Conservation (phyloP, 1,284 basidiomycete species). For the Irpex sp. region DNA sequence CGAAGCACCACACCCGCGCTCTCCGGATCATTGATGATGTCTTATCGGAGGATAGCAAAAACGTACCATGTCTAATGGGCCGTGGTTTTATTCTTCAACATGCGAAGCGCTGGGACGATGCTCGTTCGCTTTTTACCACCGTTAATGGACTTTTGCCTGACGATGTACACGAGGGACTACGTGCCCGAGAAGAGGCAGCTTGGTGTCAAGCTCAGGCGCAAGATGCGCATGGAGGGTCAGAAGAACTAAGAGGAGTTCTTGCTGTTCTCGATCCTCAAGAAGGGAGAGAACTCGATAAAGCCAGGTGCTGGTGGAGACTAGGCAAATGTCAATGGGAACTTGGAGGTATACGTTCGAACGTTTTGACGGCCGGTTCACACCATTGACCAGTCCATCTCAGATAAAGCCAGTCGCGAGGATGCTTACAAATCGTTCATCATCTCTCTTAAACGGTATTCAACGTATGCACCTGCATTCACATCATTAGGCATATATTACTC, state of each 20-base stretch:
- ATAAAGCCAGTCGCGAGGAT: slow-evolving; percentile 48
- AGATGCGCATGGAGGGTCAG: slow-evolving; percentile 48
- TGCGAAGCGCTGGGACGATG: slow-evolving; percentile 67
- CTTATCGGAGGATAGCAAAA: slow-evolving; percentile 57
- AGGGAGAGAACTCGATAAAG: slow-evolving; percentile 55
- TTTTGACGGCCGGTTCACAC: background rate
- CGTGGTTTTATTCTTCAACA: slow-evolving; percentile 74
- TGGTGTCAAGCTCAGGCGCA: slow-evolving; percentile 79
- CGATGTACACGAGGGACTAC: slow-evolving; percentile 48
- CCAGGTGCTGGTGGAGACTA: slow-evolving; percentile 82
- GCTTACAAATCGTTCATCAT: slow-evolving; percentile 83
- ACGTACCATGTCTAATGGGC: slow-evolving; percentile 70
- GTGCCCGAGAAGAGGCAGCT: slow-evolving; percentile 78
- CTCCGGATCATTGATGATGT: slow-evolving; percentile 71
- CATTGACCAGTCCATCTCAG: slow-evolving; percentile 3
- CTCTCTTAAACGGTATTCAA: slow-evolving; percentile 73
- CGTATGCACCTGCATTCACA: slow-evolving; percentile 90
- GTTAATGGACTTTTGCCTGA: slow-evolving; percentile 46
- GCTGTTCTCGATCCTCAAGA: slow-evolving; percentile 51
- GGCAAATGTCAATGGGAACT: slow-evolving; percentile 79
- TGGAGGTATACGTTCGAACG: slow-evolving; percentile 48
- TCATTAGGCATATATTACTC: slow-evolving; percentile 91
- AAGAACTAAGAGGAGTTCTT: slow-evolving; percentile 59
- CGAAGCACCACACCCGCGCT: slow-evolving; percentile 86
- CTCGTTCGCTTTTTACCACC: slow-evolving; percentile 56